Evolutionary conservation across 2,329 filamentous ascomycete species (phyloP).

Genomic region (Alternaria gansuensis): DNA sequence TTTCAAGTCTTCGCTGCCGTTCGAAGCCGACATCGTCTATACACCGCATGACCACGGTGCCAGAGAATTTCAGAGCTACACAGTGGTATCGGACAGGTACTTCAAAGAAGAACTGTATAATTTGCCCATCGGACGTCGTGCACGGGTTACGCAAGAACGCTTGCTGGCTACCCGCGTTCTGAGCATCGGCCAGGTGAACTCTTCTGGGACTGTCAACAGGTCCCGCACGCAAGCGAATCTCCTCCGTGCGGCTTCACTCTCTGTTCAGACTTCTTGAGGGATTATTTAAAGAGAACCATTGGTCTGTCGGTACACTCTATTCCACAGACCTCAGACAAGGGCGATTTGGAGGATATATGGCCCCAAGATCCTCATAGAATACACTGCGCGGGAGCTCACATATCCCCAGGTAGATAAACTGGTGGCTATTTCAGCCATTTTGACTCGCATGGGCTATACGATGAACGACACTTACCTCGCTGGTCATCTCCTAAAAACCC

Average conservation of each 20-base stretch:
- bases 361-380: not conserved
- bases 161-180: not conserved
- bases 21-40: not conserved
- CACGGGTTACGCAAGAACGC: not conserved
- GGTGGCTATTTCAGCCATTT: not conserved
- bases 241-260: not conserved
- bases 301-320: not conserved
- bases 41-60: not conserved
- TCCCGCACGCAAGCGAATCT: not conserved
- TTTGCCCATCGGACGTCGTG: not conserved
- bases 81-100: not conserved
- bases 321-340: not conserved
- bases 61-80: not conserved
- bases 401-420: not conserved
- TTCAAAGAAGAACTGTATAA: not conserved
- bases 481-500: not conserved
- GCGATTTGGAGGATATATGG: not conserved
- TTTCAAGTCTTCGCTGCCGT: not conserved
- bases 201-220: not conserved
- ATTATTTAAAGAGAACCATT: not conserved
- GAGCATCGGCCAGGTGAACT: not conserved
- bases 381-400: not conserved
- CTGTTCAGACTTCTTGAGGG: not conserved
- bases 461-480: not conserved
- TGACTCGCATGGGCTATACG: not conserved